phyloP scores from a whole-genome alignment of 306 rosid species.

The Sesbania bispinosa region DNA sequence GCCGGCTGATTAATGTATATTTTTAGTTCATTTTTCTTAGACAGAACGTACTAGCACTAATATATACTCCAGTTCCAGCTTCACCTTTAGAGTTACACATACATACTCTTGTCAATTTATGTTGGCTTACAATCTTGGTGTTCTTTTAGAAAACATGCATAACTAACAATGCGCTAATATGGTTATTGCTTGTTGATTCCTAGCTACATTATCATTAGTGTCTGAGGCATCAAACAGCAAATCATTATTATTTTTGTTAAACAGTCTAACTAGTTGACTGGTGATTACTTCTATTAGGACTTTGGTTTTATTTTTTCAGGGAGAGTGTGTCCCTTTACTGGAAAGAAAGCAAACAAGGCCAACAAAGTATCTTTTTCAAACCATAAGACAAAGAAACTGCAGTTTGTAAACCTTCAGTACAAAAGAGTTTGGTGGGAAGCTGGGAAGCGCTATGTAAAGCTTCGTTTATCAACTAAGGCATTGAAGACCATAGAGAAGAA shows the following conservation, averaged over 20 bases:
- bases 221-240: background rate
- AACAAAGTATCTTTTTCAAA: constrained; percentile 79
- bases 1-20: background rate
- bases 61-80: background rate
- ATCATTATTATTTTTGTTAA: background rate
- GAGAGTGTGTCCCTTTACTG: constrained; percentile 84
- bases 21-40: background rate
- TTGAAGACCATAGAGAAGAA: constrained; percentile 93
- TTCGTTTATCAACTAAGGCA: constrained; percentile 88
- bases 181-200: background rate
- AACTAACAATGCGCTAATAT: background rate
- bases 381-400: constrained; percentile 89
- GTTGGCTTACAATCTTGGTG: background rate
- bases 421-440: constrained; percentile 99
- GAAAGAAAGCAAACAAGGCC: constrained; percentile 89
- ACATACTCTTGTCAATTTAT: background rate
- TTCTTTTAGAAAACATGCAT: background rate
- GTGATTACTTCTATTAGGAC: background rate
- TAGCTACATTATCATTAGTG: background rate
- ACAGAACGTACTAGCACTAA: background rate
- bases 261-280: background rate
- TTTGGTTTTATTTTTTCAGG: constrained; percentile 38
- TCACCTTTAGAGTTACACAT: background rate
- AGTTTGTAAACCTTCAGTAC: constrained; percentile 92
- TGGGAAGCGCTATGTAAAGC: constrained; percentile 87